These are phyloP conservation scores for Chenopodium quinoa DNA, from an alignment of 148 eudicot genomes.

Conservation along the genomic window DNA sequence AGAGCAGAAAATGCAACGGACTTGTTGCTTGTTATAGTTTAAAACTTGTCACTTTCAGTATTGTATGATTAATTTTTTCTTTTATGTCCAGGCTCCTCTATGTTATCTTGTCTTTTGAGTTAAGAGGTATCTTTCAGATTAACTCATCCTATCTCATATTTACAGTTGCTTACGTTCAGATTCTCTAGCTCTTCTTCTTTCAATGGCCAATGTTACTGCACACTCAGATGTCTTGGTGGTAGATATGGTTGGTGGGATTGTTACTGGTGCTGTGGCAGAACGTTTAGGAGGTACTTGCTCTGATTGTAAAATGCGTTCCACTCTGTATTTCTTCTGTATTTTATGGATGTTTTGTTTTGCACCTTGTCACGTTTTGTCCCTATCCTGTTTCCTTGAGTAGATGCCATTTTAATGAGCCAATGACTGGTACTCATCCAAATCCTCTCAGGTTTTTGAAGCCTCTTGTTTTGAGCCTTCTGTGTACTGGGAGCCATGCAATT, in stretches of 20 bases:
- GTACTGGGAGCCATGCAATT: not conserved
- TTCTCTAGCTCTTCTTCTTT: conserved; percentile 71
- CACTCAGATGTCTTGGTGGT: conserved; percentile 79
- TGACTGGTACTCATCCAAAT: not conserved
- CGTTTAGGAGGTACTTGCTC: conserved; percentile 78
- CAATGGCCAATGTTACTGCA: conserved; percentile 77
- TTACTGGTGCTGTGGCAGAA: conserved; percentile 94
- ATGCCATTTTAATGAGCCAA: not conserved
- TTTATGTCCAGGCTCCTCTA: not conserved
- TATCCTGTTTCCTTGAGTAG: conserved; percentile 10
- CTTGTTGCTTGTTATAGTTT: not conserved
- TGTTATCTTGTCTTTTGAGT: not conserved
- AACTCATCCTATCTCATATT: conserved; percentile 7
- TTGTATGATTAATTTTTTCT: not conserved
- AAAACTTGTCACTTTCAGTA: not conserved
- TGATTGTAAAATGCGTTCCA: not conserved
- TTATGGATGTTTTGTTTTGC: not conserved
- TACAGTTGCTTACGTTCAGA: conserved; percentile 79
- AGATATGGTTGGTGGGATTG: conserved; percentile 87
- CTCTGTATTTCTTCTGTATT: not conserved
- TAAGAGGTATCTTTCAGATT: not conserved
- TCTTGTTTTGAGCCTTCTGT: not conserved
- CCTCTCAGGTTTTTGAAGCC: not conserved
- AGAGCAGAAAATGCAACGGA: not conserved
- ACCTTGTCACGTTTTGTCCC: not conserved